Base-by-base conservation (phyloP, 352 stramenopile genomes). In the Phytophthora nicotianae region DNA sequence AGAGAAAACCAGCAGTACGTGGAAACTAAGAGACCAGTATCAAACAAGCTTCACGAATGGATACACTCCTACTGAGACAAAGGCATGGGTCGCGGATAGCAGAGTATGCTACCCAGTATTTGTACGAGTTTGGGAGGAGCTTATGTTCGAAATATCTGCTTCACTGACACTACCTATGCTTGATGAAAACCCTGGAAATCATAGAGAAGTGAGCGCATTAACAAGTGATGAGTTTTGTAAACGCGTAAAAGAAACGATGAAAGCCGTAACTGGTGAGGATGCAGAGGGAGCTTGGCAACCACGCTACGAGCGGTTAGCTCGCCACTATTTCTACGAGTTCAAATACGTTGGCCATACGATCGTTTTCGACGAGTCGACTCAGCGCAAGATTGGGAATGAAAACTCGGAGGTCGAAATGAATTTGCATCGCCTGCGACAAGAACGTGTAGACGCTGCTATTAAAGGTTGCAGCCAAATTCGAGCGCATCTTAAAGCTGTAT, bases 241-340 rank as follows among this genome's bases (percentile, higher is more conserved):
- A 2, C 43, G 59, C 19, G 83, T 91, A 19, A 62, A 64, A 17
- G 16, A 37, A 3, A 56, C 26, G 5, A 73, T 90, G 46, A 63
- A 57, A 27, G 46, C 13, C 3, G 45, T n/a, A 10, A 5, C 5
- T 17, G 46, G 61, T n/a, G 37, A 64, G 3, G 35, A 45, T 5
- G 43, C 23, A 14, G 21, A 54, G 17, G 51, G 24, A 52, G 11
- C 21, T 16, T 93, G 83, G 81, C 73, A 90, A 43, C 35, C 55
- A 37, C 76, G 78, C 5, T 88, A 84, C 48, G 59, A 81, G 24
- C 75, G 79, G 2, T 59, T 88, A 20, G 78, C 86, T 40, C 75
- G 73, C 0, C 63, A 87, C 26, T 89, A 84, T 48, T 91, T 80
- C 43, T 93, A 88, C 56, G 83, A 93, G 53, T 91, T 90, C 50